Evolutionary conservation across 78 protist genomes (phyloP).

Genomic region (Speleostelium caveatum): DNA sequence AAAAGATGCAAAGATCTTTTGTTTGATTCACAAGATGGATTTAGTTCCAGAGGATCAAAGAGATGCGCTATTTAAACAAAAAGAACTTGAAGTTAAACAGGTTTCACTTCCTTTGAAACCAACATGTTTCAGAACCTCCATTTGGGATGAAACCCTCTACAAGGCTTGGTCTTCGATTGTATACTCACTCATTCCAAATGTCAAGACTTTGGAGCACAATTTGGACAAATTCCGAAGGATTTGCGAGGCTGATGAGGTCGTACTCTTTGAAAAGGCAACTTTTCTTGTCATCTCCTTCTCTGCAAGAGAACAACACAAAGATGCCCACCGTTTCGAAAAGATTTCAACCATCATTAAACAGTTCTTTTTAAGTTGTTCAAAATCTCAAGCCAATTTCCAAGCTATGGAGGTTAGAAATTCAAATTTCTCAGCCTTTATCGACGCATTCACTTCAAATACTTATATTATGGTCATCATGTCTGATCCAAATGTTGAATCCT

Average conservation of each 20-base stretch:
- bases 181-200: constrained; percentile 95
- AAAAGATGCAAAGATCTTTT: constrained; percentile 91
- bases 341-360: constrained; percentile 97
- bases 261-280: constrained; percentile 94
- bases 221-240: constrained; percentile 88
- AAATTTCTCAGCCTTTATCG: constrained; percentile 93
- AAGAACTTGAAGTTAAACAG: constrained; percentile 82
- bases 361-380: constrained; percentile 93
- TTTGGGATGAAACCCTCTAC: constrained; percentile 99
- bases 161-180: constrained; percentile 96
- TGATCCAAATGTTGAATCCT: constrained; percentile 87
- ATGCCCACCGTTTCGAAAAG: constrained; percentile 95
- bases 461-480: constrained; percentile 96
- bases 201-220: constrained; percentile 85
- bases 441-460: constrained; percentile 96
- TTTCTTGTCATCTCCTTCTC: constrained; percentile 94
- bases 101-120: constrained; percentile 82
- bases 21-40: constrained; percentile 99
- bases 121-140: constrained; percentile 94
- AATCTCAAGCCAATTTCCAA: constrained; percentile 82
- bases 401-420: constrained; percentile 88
- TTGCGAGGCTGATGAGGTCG: constrained; percentile 97
- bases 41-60: constrained; percentile 91
- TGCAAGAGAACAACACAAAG: constrained; percentile 80
- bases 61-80: constrained; percentile 71